Percentiles rank a stretch among this genome's conserved stretches.
These are phyloP conservation scores for Leucosporidium yakuticum DNA, from an alignment of 768 basidiomycete species.

Conservation along the genomic window DNA sequence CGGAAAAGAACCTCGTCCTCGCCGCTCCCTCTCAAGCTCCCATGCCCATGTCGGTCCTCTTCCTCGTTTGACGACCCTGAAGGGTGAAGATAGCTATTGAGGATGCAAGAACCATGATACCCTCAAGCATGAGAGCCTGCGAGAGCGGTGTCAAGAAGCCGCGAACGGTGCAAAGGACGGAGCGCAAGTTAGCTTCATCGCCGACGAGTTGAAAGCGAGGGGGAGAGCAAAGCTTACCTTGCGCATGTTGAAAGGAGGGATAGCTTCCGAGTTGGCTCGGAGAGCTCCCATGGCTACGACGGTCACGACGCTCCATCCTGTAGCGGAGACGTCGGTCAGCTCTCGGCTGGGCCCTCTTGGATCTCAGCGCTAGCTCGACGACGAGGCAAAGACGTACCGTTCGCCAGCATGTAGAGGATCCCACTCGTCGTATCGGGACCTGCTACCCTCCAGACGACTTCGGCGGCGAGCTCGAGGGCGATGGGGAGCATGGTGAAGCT, in stretches of 20 bases:
- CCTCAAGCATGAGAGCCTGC: not conserved
- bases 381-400: not conserved
- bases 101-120: not conserved
- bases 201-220: no score
- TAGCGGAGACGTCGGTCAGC: no score
- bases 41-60: not conserved
- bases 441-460: not conserved
- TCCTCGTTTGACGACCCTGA: not conserved
- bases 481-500: conserved; percentile 9
- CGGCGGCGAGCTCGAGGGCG: conserved; percentile 6
- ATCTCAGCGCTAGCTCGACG: not conserved
- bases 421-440: not conserved
- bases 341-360: no score
- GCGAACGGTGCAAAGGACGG: no score
- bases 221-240: not conserved
- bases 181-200: not conserved
- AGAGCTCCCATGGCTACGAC: conserved; percentile 6
- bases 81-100: not conserved
- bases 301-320: conserved; percentile 2
- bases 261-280: not conserved
- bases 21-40: no score
- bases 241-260: not conserved
- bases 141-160: no score
- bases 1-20: no score
- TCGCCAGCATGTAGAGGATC: not conserved